Conservation (phyloP, 2,329 filamentous ascomycete species). For the Sarocladiaceae sp. region DNA sequence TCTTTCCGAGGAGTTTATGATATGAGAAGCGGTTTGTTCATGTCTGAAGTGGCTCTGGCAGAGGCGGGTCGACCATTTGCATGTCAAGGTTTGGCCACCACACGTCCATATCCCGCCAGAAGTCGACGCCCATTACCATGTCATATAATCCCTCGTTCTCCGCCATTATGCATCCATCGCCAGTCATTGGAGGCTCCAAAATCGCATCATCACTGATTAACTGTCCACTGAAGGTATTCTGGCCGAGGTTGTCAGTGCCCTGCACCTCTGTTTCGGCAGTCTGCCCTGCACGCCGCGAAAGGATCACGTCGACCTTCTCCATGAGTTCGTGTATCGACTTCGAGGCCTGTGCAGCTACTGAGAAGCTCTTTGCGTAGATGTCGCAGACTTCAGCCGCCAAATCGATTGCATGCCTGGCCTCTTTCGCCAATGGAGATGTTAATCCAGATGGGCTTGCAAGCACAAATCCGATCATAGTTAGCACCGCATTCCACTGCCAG, state of each 20-base stretch:
- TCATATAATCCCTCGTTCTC: neutral
- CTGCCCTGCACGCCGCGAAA: neutral
- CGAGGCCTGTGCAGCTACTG: neutral
- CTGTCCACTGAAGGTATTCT: no score
- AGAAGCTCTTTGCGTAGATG: neutral
- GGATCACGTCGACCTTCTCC: neutral
- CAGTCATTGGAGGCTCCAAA: neutral
- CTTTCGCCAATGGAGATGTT: slow-evolving; percentile 11
- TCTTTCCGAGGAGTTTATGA: no score
- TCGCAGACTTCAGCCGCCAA: neutral
- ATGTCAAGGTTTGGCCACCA: neutral
- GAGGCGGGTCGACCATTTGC: neutral
- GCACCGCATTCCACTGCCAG: slow-evolving; percentile 25
- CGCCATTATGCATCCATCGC: neutral
- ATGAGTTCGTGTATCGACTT: neutral
- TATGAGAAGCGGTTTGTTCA: no score
- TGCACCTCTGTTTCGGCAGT: neutral
- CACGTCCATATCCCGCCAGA: neutral
- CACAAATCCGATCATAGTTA: slow-evolving; percentile 29
- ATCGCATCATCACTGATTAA: neutral
- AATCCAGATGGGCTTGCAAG: slow-evolving; percentile 23
- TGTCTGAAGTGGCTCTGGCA: neutral
- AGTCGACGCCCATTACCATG: neutral
- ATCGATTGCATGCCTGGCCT: slow-evolving; percentile 16
- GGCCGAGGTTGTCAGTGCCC: neutral